These are phyloP conservation scores for Thelephora aurantiotincta DNA, from an alignment of 768 basidiomycete species.

Conservation along the genomic window DNA sequence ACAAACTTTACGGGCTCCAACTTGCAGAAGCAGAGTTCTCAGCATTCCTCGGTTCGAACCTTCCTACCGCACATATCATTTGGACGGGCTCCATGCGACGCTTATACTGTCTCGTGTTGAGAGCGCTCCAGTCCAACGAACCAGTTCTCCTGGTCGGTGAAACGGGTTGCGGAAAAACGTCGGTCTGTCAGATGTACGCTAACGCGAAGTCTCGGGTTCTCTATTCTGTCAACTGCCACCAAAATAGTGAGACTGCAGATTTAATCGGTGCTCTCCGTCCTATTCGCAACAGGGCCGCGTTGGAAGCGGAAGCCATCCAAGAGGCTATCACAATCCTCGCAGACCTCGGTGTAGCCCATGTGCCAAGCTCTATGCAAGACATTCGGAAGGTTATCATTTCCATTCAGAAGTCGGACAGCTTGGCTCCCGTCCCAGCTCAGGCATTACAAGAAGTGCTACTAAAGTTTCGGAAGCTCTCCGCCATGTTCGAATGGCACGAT, in stretches of 20 bases:
- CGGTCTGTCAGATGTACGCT: slow-evolving; percentile 85
- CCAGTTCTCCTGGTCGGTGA: slow-evolving; percentile 94
- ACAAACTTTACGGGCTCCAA: slow-evolving; percentile 47
- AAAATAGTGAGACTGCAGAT: slow-evolving; percentile 97
- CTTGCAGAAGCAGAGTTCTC: slow-evolving; percentile 24
- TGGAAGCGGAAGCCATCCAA: slow-evolving; percentile 33
- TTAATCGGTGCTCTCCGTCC: slow-evolving; percentile 89
- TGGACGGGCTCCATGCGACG: slow-evolving; percentile 95
- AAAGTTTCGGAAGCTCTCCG: slow-evolving; percentile 36
- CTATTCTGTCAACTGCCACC: slow-evolving; percentile 82
- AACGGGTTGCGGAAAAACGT: slow-evolving; percentile 95
- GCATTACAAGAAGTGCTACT: slow-evolving; percentile 28
- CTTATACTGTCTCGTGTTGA: slow-evolving; percentile 67
- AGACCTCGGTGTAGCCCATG: slow-evolving; percentile 18
- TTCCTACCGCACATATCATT: slow-evolving; percentile 44
- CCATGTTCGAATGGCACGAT: slow-evolving; percentile 94
- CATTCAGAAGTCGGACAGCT: slow-evolving; percentile 10
- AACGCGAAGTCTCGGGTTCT: slow-evolving; percentile 45
- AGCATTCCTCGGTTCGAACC: slow-evolving; percentile 39
- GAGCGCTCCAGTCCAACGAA: slow-evolving; percentile 84
- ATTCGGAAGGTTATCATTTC: slow-evolving; percentile 3
- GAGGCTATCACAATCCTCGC: slow-evolving; percentile 29
- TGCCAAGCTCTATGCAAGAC: background rate
- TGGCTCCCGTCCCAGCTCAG: slow-evolving; percentile 18
- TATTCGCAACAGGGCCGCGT: slow-evolving; percentile 53